phyloP scores from a whole-genome alignment of 2,329 filamentous ascomycete species.

The Westerdykella aurantiaca region DNA sequence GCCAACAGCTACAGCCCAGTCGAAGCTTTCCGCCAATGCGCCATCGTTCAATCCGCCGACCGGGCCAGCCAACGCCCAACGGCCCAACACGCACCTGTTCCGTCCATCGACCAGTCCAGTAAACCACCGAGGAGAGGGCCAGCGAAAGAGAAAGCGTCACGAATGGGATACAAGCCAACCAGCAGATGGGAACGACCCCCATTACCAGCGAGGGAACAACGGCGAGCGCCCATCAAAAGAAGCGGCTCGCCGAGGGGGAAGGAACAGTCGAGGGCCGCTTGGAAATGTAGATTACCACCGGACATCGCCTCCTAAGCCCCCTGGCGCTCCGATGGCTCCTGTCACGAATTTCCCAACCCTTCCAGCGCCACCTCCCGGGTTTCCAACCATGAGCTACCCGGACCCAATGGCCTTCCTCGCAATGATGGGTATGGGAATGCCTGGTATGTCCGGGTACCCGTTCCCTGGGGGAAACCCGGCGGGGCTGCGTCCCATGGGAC shows the following conservation, averaged over 20 bases:
- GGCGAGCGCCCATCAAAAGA: constrained; percentile 46
- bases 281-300: constrained; percentile 10
- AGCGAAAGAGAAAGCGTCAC: constrained; percentile 53
- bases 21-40: constrained; percentile 13
- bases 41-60: constrained; percentile 20
- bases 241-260: constrained; percentile 51
- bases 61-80: constrained; percentile 15
- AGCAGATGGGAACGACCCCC: constrained; percentile 37
- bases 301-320: constrained; percentile 2
- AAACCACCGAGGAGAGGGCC: constrained; percentile 23
- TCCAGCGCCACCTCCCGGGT: constrained; percentile 41
- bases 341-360: constrained; percentile 20
- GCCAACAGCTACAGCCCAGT: constrained; percentile 15
- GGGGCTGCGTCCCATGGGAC: constrained; percentile 30
- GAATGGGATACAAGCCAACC: constrained; percentile 48
- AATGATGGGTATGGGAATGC: constrained; percentile 44
- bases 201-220: constrained; percentile 26
- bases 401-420: constrained; percentile 59
- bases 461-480: constrained; percentile 13
- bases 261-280: constrained; percentile 36
- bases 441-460: constrained; percentile 35
- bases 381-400: constrained; percentile 52
- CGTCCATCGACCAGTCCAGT: constrained; percentile 9
- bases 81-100: constrained; percentile 7
- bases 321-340: constrained; percentile 32